phyloP scores from a whole-genome alignment of 2,329 filamentous ascomycete genomes.

The Penicillium oxalicum region DNA sequence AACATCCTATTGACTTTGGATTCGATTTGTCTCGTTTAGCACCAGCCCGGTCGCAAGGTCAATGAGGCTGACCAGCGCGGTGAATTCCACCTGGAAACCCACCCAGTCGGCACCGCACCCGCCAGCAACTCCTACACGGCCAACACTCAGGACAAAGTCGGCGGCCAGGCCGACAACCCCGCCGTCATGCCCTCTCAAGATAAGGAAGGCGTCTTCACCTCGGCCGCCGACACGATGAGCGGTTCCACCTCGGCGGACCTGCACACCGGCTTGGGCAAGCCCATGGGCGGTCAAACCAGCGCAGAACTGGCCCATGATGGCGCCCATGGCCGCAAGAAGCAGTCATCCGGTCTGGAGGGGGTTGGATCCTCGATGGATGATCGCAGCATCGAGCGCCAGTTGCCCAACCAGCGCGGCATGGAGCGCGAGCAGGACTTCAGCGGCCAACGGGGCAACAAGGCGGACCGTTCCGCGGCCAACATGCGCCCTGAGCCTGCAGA shows the following conservation, averaged over 20 bases:
- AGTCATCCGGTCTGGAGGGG: conserved; percentile 40
- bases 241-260: conserved; percentile 52
- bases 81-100: conserved; percentile 58
- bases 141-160: conserved; percentile 33
- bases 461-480: conserved; percentile 25
- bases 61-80: conserved; percentile 51
- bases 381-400: conserved; percentile 16
- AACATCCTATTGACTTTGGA: not conserved
- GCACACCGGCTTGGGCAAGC: conserved; percentile 50
- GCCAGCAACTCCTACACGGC: conserved; percentile 43
- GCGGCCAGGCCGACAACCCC: conserved; percentile 39
- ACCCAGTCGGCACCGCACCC: conserved; percentile 60
- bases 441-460: conserved; percentile 25
- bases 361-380: conserved; percentile 31
- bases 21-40: conserved; percentile 39
- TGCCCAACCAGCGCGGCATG: conserved; percentile 24
- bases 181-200: conserved; percentile 35
- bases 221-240: conserved; percentile 43
- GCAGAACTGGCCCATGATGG: conserved; percentile 46
- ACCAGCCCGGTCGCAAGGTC: conserved; percentile 57
- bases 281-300: conserved; percentile 45
- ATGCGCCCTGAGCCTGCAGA: conserved; percentile 27
- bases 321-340: conserved; percentile 37
- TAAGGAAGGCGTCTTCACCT: conserved; percentile 38
- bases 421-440: conserved; percentile 22